phyloP scores from a whole-genome alignment of 2,329 filamentous ascomycete genomes.

The Fusarium kyushuense region DNA sequence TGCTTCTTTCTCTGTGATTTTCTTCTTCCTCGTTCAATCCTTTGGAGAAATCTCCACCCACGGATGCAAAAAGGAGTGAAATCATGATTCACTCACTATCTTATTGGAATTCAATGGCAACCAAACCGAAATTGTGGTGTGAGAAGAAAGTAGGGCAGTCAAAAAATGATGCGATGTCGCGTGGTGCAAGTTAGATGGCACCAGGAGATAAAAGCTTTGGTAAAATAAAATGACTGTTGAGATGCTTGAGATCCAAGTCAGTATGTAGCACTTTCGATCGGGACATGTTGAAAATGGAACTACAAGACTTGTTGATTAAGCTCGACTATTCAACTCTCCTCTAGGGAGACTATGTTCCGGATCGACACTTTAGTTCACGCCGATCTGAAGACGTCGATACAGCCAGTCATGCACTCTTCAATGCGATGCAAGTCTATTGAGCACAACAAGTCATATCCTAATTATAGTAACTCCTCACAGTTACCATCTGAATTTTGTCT shows the following conservation, averaged over 20 bases:
- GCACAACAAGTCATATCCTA: not conserved
- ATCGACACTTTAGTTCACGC: not conserved
- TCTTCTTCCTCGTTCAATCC: not conserved
- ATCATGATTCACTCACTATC: constrained; percentile 13
- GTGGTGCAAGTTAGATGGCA: not conserved
- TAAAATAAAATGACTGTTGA: not conserved
- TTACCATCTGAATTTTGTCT: not conserved
- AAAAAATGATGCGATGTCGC: constrained; percentile 10
- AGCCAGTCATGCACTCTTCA: not conserved
- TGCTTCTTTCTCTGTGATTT: not conserved
- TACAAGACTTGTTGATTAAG: not conserved
- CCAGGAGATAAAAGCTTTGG: not conserved
- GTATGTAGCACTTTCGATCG: not conserved
- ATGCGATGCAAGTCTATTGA: not conserved
- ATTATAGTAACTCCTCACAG: not conserved
- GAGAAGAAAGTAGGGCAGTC: not conserved
- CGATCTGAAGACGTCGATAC: not conserved
- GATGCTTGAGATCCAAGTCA: not conserved
- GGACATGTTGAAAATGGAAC: not conserved
- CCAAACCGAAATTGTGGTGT: constrained; percentile 13
- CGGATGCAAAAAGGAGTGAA: constrained; percentile 4
- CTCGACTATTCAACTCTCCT: not conserved
- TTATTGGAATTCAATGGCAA: constrained; percentile 3
- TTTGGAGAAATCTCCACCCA: not conserved
- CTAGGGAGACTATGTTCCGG: not conserved